These are phyloP conservation scores for Bacidia gigantensis DNA, from an alignment of 495 filamentous ascomycete species.

Conservation along the genomic window DNA sequence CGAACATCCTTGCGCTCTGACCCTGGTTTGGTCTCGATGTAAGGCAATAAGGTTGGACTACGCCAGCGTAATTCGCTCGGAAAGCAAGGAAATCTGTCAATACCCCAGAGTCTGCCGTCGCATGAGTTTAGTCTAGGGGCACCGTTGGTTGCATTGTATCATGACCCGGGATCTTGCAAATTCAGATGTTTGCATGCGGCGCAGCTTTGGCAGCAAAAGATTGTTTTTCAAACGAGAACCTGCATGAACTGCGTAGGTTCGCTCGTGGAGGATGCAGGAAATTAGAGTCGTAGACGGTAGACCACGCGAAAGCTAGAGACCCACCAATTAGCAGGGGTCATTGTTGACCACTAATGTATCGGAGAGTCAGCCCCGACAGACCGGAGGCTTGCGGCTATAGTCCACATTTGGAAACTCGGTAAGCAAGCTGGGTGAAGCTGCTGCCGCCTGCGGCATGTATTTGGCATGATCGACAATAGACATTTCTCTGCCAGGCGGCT, in stretches of 20 bases:
- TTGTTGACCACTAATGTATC: background rate
- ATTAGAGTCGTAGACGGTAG: background rate
- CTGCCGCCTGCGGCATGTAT: too few relatives aligned
- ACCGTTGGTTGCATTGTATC: background rate
- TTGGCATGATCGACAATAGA: too few relatives aligned
- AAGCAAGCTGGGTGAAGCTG: too few relatives aligned
- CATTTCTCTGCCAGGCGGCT: too few relatives aligned
- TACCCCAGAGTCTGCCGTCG: background rate
- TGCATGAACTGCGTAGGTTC: background rate
- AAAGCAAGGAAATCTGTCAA: background rate
- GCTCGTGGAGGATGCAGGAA: background rate
- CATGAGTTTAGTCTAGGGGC: background rate
- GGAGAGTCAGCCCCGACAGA: background rate
- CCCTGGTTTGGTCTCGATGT: background rate
- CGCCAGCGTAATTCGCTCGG: background rate
- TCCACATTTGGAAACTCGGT: background rate
- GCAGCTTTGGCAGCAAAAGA: too few relatives aligned
- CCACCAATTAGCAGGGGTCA: background rate
- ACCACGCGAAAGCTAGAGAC: background rate
- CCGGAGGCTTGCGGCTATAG: background rate
- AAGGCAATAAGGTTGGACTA: background rate
- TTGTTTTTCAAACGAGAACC: background rate
- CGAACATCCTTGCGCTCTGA: background rate
- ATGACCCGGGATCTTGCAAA: background rate
- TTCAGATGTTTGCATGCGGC: background rate